phyloP scores from a whole-genome alignment of 2,329 filamentous ascomycete species.

The Colletotrichum paranaense region DNA sequence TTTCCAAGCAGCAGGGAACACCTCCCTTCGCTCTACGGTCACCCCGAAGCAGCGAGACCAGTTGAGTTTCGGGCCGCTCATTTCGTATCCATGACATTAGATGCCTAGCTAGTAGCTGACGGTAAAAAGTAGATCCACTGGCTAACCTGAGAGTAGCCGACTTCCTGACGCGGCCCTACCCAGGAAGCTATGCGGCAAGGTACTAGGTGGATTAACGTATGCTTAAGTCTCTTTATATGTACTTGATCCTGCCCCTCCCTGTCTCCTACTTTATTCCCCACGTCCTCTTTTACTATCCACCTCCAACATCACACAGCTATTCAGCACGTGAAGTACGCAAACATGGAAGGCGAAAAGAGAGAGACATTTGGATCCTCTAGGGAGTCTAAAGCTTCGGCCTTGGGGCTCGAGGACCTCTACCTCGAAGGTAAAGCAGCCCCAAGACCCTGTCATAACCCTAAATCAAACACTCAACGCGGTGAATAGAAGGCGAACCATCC shows the following conservation, averaged over 20 bases:
- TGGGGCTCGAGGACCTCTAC: slow-evolving; percentile 20
- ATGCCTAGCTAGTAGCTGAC: neutral
- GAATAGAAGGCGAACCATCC: slow-evolving; percentile 19
- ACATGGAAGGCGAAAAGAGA: slow-evolving; percentile 9
- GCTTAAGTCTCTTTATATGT: slow-evolving; percentile 13
- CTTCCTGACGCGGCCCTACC: neutral
- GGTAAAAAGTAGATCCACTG: neutral
- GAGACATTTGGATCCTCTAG: neutral
- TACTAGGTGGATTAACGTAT: neutral
- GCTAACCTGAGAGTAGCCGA: neutral
- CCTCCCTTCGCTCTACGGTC: neutral
- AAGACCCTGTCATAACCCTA: neutral
- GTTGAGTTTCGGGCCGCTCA: neutral
- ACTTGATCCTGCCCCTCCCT: neutral
- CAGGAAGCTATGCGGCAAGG: neutral
- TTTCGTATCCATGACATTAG: slow-evolving; percentile 4
- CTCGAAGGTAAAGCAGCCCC: neutral
- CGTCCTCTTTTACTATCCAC: neutral
- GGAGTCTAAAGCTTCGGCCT: slow-evolving; percentile 12
- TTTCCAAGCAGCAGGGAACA: neutral
- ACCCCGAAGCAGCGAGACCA: neutral
- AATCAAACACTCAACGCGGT: neutral
- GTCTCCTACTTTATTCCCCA: neutral
- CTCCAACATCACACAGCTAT: neutral
- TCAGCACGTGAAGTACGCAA: neutral